These are phyloP conservation scores for Gossypium herbaceum DNA, from an alignment of 345 rosid genomes.

Conservation along the genomic window DNA sequence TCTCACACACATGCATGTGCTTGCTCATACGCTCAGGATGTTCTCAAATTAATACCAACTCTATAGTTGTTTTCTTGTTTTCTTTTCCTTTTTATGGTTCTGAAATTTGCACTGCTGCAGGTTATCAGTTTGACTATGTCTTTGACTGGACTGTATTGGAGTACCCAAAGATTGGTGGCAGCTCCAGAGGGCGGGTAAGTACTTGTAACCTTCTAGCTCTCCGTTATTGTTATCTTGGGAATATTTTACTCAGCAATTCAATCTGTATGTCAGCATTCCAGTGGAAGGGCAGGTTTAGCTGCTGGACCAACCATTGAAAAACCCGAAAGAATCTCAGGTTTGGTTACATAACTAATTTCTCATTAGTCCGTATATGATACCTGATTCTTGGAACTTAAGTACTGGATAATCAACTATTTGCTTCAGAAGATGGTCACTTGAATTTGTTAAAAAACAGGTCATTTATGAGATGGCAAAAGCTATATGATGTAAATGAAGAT, in stretches of 20 bases:
- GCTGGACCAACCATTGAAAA: conserved; percentile 50
- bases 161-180: conserved; percentile 66
- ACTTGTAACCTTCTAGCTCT: not conserved
- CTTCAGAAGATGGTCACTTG: not conserved
- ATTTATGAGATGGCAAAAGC: not conserved
- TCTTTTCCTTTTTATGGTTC: not conserved
- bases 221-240: not conserved
- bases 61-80: not conserved
- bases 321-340: conserved; percentile 48
- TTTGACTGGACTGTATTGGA: conserved; percentile 85
- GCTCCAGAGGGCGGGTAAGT: conserved; percentile 67
- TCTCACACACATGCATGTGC: not conserved
- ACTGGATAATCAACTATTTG: not conserved
- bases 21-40: not conserved
- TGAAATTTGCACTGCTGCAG: conserved; percentile 30
- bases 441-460: not conserved
- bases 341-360: not conserved
- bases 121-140: conserved; percentile 79
- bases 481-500: not conserved
- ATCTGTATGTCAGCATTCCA: conserved; percentile 30
- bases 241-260: not conserved
- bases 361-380: not conserved
- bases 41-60: not conserved
- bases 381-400: not conserved
- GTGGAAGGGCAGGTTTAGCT: conserved; percentile 42